phyloP scores from a whole-genome alignment of 2,329 filamentous ascomycete genomes.

The Blumeria hordei region DNA sequence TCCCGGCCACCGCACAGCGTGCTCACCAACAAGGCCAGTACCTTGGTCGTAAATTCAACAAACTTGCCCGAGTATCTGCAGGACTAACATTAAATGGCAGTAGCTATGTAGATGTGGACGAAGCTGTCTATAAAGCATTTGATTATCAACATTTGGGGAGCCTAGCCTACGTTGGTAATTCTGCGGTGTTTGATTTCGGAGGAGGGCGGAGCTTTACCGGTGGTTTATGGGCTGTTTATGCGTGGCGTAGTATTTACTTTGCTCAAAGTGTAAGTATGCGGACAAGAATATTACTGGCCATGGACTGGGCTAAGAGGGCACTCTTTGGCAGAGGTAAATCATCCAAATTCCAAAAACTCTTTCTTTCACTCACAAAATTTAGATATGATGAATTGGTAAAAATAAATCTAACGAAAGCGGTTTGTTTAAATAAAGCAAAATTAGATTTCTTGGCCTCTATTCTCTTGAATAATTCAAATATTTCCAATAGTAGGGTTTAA shows the following conservation, averaged over 20 bases:
- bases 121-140: slow-evolving; percentile 81
- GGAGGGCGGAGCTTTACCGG: slow-evolving; percentile 57
- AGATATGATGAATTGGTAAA: slow-evolving; percentile 7
- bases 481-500: too few relatives aligned
- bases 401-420: neutral
- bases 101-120: slow-evolving; percentile 71
- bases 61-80: slow-evolving; percentile 53
- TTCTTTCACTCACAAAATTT: neutral
- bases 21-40: slow-evolving; percentile 92
- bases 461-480: too few relatives aligned
- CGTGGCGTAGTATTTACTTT: slow-evolving; percentile 93
- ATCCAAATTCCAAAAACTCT: neutral
- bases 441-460: too few relatives aligned
- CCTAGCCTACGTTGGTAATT: slow-evolving; percentile 87
- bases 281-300: slow-evolving; percentile 69
- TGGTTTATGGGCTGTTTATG: slow-evolving; percentile 77
- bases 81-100: slow-evolving; percentile 61
- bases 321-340: slow-evolving; percentile 70
- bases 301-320: slow-evolving; percentile 97
- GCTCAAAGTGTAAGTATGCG: slow-evolving; percentile 87
- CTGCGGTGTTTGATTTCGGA: slow-evolving; percentile 75
- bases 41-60: slow-evolving; percentile 82
- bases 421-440: neutral
- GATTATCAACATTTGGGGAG: slow-evolving; percentile 82
- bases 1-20: slow-evolving; percentile 86